These are phyloP conservation scores for Candida montana DNA, from an alignment of 805 yeast genomes.

Conservation along the genomic window DNA sequence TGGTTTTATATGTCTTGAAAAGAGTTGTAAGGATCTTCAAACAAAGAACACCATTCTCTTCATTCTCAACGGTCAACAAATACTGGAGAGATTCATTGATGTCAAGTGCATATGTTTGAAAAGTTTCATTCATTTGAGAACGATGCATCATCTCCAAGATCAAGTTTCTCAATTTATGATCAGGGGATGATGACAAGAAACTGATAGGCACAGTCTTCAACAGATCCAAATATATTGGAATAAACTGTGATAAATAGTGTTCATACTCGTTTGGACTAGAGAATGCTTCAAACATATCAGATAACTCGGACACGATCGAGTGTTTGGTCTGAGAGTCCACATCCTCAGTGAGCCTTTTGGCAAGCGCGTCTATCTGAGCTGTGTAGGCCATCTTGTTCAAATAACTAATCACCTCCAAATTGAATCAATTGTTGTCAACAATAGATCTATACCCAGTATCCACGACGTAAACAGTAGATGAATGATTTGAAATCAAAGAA, in stretches of 20 bases:
- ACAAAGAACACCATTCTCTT: slow-evolving; percentile 89
- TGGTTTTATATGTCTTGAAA: slow-evolving; percentile 76
- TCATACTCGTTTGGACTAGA: slow-evolving; percentile 80
- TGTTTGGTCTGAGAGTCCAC: slow-evolving; percentile 58
- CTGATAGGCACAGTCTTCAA: slow-evolving; percentile 69
- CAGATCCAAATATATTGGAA: slow-evolving; percentile 64
- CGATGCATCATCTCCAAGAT: slow-evolving; percentile 77
- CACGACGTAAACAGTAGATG: too few relatives aligned
- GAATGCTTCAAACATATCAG: slow-evolving; percentile 82
- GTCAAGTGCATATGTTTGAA: slow-evolving; percentile 61
- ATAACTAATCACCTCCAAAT: too few relatives aligned
- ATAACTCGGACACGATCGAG: slow-evolving; percentile 69
- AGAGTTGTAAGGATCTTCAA: slow-evolving; percentile 81
- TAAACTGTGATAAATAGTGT: slow-evolving; percentile 57
- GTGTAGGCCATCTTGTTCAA: slow-evolving; percentile 33
- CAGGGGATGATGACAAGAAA: slow-evolving; percentile 58
- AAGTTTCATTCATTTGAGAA: slow-evolving; percentile 74
- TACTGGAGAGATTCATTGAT: slow-evolving; percentile 56
- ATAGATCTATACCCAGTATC: too few relatives aligned
- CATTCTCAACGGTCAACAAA: slow-evolving; percentile 73
- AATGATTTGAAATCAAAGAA: too few relatives aligned
- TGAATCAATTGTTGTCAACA: too few relatives aligned
- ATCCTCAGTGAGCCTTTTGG: slow-evolving; percentile 49
- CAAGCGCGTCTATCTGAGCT: slow-evolving; percentile 62
- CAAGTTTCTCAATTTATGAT: slow-evolving; percentile 71